Evolutionary conservation across 176 grass and related monocot genomes (phyloP).

Genomic region (Luzula sylvatica): DNA sequence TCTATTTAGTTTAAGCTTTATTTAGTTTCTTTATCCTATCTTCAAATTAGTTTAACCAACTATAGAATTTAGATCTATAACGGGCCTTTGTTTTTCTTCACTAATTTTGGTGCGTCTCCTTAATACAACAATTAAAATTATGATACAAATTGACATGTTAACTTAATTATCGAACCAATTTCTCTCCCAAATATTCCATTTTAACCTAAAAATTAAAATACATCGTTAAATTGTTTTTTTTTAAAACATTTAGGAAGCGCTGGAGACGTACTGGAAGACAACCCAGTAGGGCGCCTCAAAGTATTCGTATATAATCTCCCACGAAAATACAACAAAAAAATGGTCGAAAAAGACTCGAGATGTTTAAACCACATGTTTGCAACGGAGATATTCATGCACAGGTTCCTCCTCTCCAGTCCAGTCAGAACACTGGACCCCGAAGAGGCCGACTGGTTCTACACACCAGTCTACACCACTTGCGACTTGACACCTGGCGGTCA

Average conservation of each 20-base stretch:
- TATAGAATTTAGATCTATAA: constrained; percentile 15
- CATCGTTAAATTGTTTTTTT: not conserved
- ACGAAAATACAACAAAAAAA: constrained; percentile 96
- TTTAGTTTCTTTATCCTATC: not conserved
- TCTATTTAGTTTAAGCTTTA: not conserved
- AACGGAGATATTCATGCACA: constrained; percentile 95
- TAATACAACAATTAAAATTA: not conserved
- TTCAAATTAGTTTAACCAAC: not conserved
- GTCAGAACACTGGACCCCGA: constrained; percentile 84
- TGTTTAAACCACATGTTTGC: constrained; percentile 95
- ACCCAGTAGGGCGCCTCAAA: constrained; percentile 86
- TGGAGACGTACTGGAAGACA: constrained; percentile 92
- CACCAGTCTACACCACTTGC: constrained; percentile 85
- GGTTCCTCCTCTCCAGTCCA: constrained; percentile 77
- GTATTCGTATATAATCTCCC: constrained; percentile 90
- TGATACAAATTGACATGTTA: too few species aligned
- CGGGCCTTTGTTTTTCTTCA: not conserved
- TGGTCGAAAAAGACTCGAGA: constrained; percentile 80
- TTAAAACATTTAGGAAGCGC: constrained; percentile 54
- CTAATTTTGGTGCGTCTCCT: not conserved
- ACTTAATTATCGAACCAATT: too few species aligned
- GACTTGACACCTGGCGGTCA: constrained; percentile 72
- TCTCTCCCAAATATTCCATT: not conserved
- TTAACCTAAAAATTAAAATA: not conserved
- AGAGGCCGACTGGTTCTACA: constrained; percentile 96